phyloP scores from a whole-genome alignment of 768 basidiomycete genomes.

The Tremella fuciformis region DNA sequence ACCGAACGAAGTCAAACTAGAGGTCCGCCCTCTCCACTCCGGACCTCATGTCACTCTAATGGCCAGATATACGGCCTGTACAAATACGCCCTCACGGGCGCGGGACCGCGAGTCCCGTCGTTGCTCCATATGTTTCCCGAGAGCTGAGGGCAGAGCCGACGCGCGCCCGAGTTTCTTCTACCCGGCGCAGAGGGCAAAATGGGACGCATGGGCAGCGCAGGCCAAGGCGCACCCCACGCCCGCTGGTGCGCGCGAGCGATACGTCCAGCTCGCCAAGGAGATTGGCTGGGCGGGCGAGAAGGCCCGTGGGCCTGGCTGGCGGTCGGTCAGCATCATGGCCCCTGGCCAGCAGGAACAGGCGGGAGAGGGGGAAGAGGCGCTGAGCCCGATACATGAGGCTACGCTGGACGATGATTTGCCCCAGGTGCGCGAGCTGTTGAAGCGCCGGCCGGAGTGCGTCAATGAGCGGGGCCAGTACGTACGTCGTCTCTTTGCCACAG shows the following conservation, averaged over 20 bases:
- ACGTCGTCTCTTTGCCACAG: conserved; percentile 42
- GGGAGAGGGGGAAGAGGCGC: conserved; percentile 1
- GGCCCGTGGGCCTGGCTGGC: conserved; percentile 9
- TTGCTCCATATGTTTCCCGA: not conserved
- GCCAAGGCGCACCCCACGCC: not conserved
- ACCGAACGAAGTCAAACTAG: conserved; percentile 44
- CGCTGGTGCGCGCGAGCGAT: conserved; percentile 30
- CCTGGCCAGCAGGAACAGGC: not conserved
- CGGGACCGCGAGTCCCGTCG: conserved; percentile 39
- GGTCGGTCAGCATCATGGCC: not conserved
- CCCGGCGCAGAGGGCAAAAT: conserved; percentile 42
- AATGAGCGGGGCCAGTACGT: conserved; percentile 73
- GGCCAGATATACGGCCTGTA: conserved; percentile 46
- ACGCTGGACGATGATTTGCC: conserved; percentile 62
- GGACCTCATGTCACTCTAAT: not conserved
- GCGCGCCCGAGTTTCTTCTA: conserved; percentile 45
- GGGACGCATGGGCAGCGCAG: conserved; percentile 42
- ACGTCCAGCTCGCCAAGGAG: conserved; percentile 36
- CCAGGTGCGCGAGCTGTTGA: conserved; percentile 55
- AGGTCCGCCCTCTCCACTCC: conserved; percentile 22
- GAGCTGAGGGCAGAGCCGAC: conserved; percentile 25
- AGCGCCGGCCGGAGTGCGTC: conserved; percentile 56
- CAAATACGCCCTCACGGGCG: conserved; percentile 33
- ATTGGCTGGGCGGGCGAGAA: conserved; percentile 37
- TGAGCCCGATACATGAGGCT: conserved; percentile 58